A percentile compares a stretch with the other conserved stretches of the same genome.
Evolutionary conservation across 495 filamentous ascomycete genomes (phyloP).

Genomic region (Neurospora sp.): DNA sequence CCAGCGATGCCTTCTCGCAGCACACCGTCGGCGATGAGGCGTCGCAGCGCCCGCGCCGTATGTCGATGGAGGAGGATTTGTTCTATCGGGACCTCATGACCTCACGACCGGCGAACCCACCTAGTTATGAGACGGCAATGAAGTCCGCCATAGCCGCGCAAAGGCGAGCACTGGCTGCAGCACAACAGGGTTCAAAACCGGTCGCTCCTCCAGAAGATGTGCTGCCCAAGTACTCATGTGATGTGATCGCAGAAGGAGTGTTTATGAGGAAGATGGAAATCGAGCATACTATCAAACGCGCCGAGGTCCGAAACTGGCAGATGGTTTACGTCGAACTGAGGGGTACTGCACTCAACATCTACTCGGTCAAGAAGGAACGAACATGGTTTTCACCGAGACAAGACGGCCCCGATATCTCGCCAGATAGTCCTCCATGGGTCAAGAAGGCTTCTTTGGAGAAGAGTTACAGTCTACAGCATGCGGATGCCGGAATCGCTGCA

Average conservation of each 20-base stretch:
- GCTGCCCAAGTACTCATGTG: slow-evolving; percentile 46
- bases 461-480: slow-evolving; percentile 53
- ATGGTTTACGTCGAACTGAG: slow-evolving; percentile 47
- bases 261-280: slow-evolving; percentile 50
- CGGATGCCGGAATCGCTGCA: slow-evolving; percentile 53
- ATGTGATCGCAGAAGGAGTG: slow-evolving; percentile 40
- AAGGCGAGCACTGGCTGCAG: slow-evolving; percentile 18
- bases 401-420: slow-evolving; percentile 22
- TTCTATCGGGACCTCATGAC: slow-evolving; percentile 28
- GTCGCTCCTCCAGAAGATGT: slow-evolving; percentile 20
- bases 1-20: slow-evolving; percentile 26
- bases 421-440: slow-evolving; percentile 34
- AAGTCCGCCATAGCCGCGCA: slow-evolving; percentile 21
- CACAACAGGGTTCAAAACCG: not conserved
- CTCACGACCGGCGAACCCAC: slow-evolving; percentile 24
- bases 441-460: slow-evolving; percentile 37
- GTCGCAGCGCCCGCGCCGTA: slow-evolving; percentile 21
- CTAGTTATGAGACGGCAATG: slow-evolving; percentile 28
- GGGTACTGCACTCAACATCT: slow-evolving; percentile 50
- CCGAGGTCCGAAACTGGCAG: slow-evolving; percentile 44
- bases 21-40: slow-evolving; percentile 18
- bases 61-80: slow-evolving; percentile 33
- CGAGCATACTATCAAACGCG: slow-evolving; percentile 42
- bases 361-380: slow-evolving; percentile 39
- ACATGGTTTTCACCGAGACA: slow-evolving; percentile 25